Evolutionary conservation across 148 eudicot species (phyloP).

Genomic region (Rhododendron henanense): DNA sequence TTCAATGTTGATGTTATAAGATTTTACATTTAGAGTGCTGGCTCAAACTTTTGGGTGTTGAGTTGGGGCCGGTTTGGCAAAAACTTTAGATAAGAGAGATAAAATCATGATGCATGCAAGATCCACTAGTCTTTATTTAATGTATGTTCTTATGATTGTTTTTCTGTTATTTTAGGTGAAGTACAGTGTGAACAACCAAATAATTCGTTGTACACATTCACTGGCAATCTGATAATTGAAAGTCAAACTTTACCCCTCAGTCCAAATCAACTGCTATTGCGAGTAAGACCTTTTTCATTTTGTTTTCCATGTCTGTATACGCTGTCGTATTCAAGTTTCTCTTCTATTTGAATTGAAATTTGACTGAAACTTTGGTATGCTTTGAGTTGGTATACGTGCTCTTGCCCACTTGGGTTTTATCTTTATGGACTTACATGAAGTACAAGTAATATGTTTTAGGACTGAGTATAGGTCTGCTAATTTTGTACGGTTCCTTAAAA

Average conservation of each 20-base stretch:
- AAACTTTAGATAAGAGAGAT: neutral
- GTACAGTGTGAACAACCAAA: constrained; percentile 96
- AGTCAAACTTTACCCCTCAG: constrained; percentile 84
- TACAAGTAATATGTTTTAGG: neutral
- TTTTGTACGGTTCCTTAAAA: neutral
- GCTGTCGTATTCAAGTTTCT: neutral
- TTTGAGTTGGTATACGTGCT: neutral
- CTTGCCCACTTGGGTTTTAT: neutral
- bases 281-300: constrained; percentile 44
- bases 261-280: constrained; percentile 88
- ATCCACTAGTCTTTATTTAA: neutral
- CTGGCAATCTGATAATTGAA: constrained; percentile 84
- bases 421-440: neutral
- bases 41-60: neutral
- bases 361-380: neutral
- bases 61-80: neutral
- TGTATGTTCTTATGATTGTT: neutral
- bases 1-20: neutral
- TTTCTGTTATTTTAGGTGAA: constrained; percentile 61
- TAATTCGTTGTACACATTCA: constrained; percentile 92
- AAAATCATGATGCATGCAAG: neutral
- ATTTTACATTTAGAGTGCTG: neutral
- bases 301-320: neutral
- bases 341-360: neutral
- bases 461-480: neutral